Percentiles rank a stretch among this genome's conserved stretches.
Conservation (phyloP, 768 basidiomycete species). For the Gymnopilus junonius region DNA sequence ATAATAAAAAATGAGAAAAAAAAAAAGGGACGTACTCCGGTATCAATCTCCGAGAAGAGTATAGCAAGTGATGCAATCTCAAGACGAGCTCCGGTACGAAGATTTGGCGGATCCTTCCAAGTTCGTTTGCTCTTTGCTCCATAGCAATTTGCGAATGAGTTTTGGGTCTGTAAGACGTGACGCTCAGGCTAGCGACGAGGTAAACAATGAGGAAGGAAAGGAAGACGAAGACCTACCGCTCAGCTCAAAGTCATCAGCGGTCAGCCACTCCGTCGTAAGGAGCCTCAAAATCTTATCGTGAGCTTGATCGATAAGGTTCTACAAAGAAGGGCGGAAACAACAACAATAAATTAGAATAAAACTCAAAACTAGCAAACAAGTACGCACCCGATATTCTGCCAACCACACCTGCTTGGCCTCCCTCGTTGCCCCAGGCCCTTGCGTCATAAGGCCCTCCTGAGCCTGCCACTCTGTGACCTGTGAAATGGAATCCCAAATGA, state of each 20-base stretch:
- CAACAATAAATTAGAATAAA: not conserved
- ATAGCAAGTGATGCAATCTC: slow-evolving; percentile 76
- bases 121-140: slow-evolving; percentile 58
- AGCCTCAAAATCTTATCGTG: slow-evolving; percentile 70
- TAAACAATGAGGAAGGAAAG: not conserved
- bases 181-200: not conserved
- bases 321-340: no score
- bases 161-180: not conserved
- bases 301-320: slow-evolving; percentile 67
- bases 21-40: slow-evolving; percentile 54
- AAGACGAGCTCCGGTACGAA: slow-evolving; percentile 91
- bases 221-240: slow-evolving; percentile 17
- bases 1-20: not conserved
- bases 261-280: slow-evolving; percentile 80
- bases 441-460: slow-evolving; percentile 41
- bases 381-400: slow-evolving; percentile 62
- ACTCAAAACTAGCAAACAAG: no score
- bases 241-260: slow-evolving; percentile 53
- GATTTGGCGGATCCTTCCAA: slow-evolving; percentile 83
- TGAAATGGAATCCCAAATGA: slow-evolving; percentile 70
- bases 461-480: slow-evolving; percentile 64
- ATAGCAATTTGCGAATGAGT: no score
- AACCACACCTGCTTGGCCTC: slow-evolving; percentile 67
- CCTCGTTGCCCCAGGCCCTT: slow-evolving; percentile 52
- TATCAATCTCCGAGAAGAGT: slow-evolving; percentile 62